Evolutionary conservation across 1,139 yeast genomes (phyloP).

Genomic region (Magnusiomyces ingens): DNA sequence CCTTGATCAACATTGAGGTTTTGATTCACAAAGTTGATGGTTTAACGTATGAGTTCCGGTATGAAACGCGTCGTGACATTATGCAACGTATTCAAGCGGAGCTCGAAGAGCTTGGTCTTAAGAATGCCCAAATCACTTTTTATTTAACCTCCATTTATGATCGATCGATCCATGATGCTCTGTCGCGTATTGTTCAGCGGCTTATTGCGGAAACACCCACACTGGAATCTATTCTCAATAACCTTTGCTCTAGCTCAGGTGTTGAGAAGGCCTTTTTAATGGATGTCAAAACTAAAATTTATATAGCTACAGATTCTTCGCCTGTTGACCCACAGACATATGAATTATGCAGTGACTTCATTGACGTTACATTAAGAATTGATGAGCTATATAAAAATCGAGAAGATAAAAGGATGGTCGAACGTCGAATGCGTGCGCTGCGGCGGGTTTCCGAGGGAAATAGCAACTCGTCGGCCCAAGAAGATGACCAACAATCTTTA

Average conservation of each 20-base stretch:
- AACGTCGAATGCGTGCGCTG: not conserved
- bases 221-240: conserved; percentile 80
- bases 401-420: conserved; percentile 8
- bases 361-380: conserved; percentile 86
- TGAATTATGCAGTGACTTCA: conserved; percentile 95
- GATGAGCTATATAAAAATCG: conserved; percentile 38
- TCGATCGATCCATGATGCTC: conserved; percentile 93
- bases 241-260: conserved; percentile 79
- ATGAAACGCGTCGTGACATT: conserved; percentile 93
- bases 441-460: not conserved
- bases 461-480: not conserved
- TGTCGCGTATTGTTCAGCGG: conserved; percentile 86
- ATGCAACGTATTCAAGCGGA: conserved; percentile 96
- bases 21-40: conserved; percentile 95
- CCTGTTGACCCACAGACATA: conserved; percentile 94
- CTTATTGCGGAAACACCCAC: conserved; percentile 83
- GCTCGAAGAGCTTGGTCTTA: conserved; percentile 77
- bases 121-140: conserved; percentile 85
- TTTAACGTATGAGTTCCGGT: conserved; percentile 81
- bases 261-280: conserved; percentile 90
- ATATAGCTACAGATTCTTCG: conserved; percentile 91
- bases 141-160: conserved; percentile 91
- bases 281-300: conserved; percentile 88
- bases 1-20: conserved; percentile 81
- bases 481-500: not conserved